Base-by-base conservation (phyloP, 2,329 filamentous ascomycete species). In the Aspergillus sp. region DNA sequence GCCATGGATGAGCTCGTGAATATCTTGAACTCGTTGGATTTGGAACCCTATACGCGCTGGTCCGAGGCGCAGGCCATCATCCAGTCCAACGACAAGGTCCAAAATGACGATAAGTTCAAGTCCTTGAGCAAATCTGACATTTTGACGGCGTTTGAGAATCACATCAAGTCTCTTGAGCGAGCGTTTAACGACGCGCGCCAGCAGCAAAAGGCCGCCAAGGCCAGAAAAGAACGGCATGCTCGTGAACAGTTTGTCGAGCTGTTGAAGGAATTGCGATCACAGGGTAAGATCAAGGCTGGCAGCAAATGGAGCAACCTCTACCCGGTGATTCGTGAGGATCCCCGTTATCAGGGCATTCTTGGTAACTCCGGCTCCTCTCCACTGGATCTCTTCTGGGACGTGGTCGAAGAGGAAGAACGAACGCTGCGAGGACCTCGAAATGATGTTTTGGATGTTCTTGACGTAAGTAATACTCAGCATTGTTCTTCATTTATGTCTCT, bases 1-100 rank as follows among this genome's bases (percentile, higher is more conserved):
- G 95, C 94, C 52, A 89, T 96, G 82, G 90, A 93, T 67, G 90
- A 94, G 49, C 84, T 99, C 49, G 85, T 90, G 56, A 85, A 87
- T 45, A 84, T 98, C 58, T 80, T 99, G 47, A 88, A 90, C 52
- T 87, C 87, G 67, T 83, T 99, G 54, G 85, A 95, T 68, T 82
- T 97, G 60, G 93, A 96, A 73, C 91, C 94, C 2, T 97, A 96
- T 75, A 97, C 94, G 45, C 89, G 92, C 66, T 99, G 96, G 96
- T 86, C 90, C 55, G 91, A 96, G 70, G 95, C 92, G 51, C 91
- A 96, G 75, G 85, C 86, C 65, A 86, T 90, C 69, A 90, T 99
- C 68, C 87, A 91, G 71, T 86, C 86, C 55, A 91, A 90, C 73
- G 84, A 88, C 63, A 87, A 86, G 64, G 92, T 96, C 74, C 87